Base-by-base conservation (phyloP, 495 filamentous ascomycete species). In the Alectoria sarmentosa region DNA sequence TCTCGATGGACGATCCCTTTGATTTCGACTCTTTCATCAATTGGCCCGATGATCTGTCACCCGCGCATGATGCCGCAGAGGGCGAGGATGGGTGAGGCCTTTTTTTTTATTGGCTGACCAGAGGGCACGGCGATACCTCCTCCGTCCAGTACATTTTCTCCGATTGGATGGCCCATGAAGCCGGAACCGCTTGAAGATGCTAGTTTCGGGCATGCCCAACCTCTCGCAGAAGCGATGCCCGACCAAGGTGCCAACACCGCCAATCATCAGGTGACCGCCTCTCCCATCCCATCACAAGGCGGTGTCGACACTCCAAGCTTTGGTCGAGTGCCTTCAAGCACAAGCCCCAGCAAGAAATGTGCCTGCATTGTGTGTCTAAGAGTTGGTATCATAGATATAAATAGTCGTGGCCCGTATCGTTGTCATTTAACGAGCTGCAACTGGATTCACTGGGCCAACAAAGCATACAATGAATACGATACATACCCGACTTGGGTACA, bases 101-200 rank as follows among this genome's bases (percentile, higher is more conserved):
- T 54, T 54, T 54, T 54, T 54, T 54, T 54, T 54, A 54, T 54
- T 54, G 49, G 49, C 49, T 54, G 28, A 54, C 49, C 49, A 34
- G 49, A 54, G 49, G 49, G 49, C 49, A 54, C 26, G 34, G 21
- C 17, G n/a, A n/a, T n/a, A n/a, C n/a, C n/a, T n/a, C 15, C 39
- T 38, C 37, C 6, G 37, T 11, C 39, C 3, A 17, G 39, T 3
- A 9, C 39, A 13, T 42, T 17, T 42, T 17, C 14, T 17, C 39
- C 39, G 39, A 17, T 17, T 42, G 14, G 39, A 13, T 17, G 39
- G 39, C 39, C 39, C 14, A 42, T 13, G 39, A 42, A 5, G 39
- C 44, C n/a, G 23, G 8, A 0, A 5, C 23, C 46, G n/a, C 46
- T 26, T 26, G 46, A 11, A 26, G 26, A 3, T 26, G 46, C 46